A percentile compares a stretch with the other conserved stretches of the same genome.
Conservation (phyloP, 495 filamentous ascomycete genomes). For the Penicillium cinerascens region DNA sequence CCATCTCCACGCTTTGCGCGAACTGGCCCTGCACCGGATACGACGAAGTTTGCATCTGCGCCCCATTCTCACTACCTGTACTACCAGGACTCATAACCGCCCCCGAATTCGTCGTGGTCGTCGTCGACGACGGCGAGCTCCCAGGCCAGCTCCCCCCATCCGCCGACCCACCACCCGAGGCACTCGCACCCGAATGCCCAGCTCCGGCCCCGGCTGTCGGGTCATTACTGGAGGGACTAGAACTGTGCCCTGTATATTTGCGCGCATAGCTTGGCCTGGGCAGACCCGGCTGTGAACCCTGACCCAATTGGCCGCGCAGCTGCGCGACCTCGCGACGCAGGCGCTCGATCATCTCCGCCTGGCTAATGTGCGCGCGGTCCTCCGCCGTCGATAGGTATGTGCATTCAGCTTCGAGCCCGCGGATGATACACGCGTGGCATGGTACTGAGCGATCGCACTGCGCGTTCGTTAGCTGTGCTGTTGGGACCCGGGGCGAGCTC, state of each 20-base stretch:
- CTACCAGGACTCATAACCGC: slow-evolving; percentile 25
- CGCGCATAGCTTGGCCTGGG: not conserved
- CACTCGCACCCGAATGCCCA: not conserved
- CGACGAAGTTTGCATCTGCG: not conserved
- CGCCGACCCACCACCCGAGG: not conserved
- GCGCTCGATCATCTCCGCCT: slow-evolving; percentile 30
- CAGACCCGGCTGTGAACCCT: slow-evolving; percentile 7
- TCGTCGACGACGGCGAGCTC: slow-evolving; percentile 23
- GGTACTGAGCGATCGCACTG: slow-evolving; percentile 35
- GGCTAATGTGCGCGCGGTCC: slow-evolving; percentile 33
- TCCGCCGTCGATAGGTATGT: slow-evolving; percentile 31
- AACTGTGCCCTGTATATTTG: not conserved
- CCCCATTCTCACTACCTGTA: slow-evolving; percentile 21
- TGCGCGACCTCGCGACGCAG: slow-evolving; percentile 29
- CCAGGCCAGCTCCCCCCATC: slow-evolving; percentile 18
- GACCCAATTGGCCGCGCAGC: slow-evolving; percentile 18
- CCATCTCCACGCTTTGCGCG: slow-evolving; percentile 9
- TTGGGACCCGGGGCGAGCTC: not conserved
- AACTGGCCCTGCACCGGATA: slow-evolving; percentile 8
- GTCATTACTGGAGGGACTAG: not conserved
- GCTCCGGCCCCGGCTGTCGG: not conserved
- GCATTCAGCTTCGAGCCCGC: slow-evolving; percentile 32
- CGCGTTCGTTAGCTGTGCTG: not conserved
- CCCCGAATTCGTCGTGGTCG: slow-evolving; percentile 18
- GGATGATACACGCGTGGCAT: slow-evolving; percentile 29